Evolutionary conservation across 2,329 filamentous ascomycete genomes (phyloP), one percentile per base, ranked within the genome.

Genomic region (Aspergillus ruber): DNA sequence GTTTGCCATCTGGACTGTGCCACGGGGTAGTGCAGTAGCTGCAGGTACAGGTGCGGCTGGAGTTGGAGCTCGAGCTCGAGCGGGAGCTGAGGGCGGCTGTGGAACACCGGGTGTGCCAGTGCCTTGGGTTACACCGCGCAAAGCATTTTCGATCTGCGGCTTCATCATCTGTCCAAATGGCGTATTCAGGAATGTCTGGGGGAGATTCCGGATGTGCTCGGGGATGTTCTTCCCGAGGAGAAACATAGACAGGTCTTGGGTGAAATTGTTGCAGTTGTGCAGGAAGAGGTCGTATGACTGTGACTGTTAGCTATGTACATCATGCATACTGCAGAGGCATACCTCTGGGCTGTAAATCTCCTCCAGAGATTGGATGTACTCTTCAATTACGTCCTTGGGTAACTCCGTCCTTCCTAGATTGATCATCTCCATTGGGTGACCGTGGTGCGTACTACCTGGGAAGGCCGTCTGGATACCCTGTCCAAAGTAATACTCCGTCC

Each of bases 241-340:
- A 54, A 97, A 97, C 67, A 88, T 93, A 53, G 88, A 76, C 56
- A 97, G 84, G 51, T 95, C 90, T 62, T 97, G 91, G 3, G 87
- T 88, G 68, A 97, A 98, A 68, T 96, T 96, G 72, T 97, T 98
- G 74, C 91, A 97, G 65, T 98, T 98, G 69, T 96, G 90, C 23
- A 80, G 58, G 73, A 88, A 95, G 4, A 96, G 73, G 62, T 96
- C 89, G 62, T 97, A 97, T 1, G 88, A 86, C 81, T 89, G 54
- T 15, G 7, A 21, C 7, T 44, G 42, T 56, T 49, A 53, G 47
- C 47, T n/a, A n/a, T 5, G 7, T 27, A 21, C 3, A 35, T 8
- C 25, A 12, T 10, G 25, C 25, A 29, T 29, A 29, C 25, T 29
- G 10, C 25, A 29, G 25, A 27, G 15, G 49, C 63, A 12, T 60